Base-by-base conservation (phyloP, 192 early-diverging fungal genomes). In the Coemansia guatemalensis region DNA sequence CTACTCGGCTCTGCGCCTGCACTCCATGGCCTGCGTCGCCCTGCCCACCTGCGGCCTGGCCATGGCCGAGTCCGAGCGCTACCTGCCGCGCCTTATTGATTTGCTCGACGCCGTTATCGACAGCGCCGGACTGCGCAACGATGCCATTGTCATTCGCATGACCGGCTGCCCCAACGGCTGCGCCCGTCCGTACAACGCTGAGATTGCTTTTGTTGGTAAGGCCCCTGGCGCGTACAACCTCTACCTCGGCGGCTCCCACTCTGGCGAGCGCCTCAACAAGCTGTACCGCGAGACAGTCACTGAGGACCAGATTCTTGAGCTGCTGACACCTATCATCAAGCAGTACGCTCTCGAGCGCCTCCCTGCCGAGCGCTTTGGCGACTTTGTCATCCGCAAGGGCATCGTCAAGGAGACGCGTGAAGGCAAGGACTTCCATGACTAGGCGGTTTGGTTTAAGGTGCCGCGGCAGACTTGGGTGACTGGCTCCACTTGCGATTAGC, bases 131-230 rank as follows among this genome's bases (percentile, higher is more conserved):
- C 65, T 98, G 58, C 80, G 89, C 48, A 76, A 93, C 32, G 92
- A 98, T 71, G 91, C 92, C 54, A 93, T 98, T 67, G 91, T 91
- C 22, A 93, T 98, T 64, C 87, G 96, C 64, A 98, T 98, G 96
- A 98, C 96, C 1, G 95, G 95, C 56, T 98, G 95, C 70, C 95
- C 95, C n/a, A 98, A 98, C 75, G 94, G 94, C 65, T 98, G 95
- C 68, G 95, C 95, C 4, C 84, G 95, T 22, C 95, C 95, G 9
- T 92, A 93, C 68, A 87, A 95, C 57, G 94, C 93, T 47, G 95
- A 98, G 75, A 91, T 98, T 66, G 95, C 91, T 3, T 94, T 95
- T 64, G 89, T 98, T 20, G 95, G 95, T 59, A 98, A 98, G 76
- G 95, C 95, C 6, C 90, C 91, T 23, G 93, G 93, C 23, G 86